Base-by-base conservation (phyloP, 345 rosid genomes). In the Excoecaria agallocha region DNA sequence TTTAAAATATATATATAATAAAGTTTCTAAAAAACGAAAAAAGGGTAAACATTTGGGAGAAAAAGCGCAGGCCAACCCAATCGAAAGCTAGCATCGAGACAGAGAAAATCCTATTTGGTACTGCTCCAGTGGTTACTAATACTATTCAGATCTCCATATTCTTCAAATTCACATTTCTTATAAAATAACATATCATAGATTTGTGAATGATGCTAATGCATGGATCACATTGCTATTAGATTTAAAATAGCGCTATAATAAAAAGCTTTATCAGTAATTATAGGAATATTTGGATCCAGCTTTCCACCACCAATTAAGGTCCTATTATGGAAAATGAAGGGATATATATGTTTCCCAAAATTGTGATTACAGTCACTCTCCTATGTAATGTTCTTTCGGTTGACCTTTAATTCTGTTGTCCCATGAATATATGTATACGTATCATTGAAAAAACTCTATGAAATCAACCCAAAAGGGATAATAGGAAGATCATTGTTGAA, bases 361-460 rank as follows among this genome's bases (percentile, higher is more conserved):
- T 92, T 90, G 82, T 85, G 87, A 39, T 85, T 85, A n/a, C 90
- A 91, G 75, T 92, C 95, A 79, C 95, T 92, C 72, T 82, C 81
- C 95, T 95, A 92, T 19, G 95, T 83, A 71, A 92, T 90, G 68
- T 92, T 89, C 68, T 84, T 85, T 74, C 91, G 77, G 72, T 77
- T 86, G 71, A 90, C 82, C 59, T 59, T 77, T 74, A 92, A 68
- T 75, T 89, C 77, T 10, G 24, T 45, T 20, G 67, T 77, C 43
- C 82, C 84, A 58, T 86, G 93, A 74, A 75, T 66, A 82, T 90
- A 86, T 54, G 71, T 73, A 59, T 85, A 92, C 19, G 95, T 87
- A 73, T 92, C 97, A 66, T 92, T 92, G 84, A 92, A 92, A 78
- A 92, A 84, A 86, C 97, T 90, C 97, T 95, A 92, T 13, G 97